Evolutionary conservation across 1,139 yeast species (phyloP), one percentile per base, ranked within the genome.

Genomic region (Lodderomyces jiufengensis): DNA sequence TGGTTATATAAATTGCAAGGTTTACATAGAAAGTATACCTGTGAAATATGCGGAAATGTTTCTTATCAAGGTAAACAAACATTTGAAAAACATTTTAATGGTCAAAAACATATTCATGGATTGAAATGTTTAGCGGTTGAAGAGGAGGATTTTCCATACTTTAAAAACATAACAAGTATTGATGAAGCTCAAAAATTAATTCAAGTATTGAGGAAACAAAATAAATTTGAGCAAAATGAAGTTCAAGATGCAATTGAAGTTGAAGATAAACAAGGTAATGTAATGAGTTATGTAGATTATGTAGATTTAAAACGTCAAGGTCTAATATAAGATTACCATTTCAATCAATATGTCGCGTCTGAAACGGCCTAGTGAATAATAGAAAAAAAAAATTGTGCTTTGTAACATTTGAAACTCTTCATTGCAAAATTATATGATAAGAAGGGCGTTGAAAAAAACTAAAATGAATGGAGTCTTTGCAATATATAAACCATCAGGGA

Each of bases 1-100:
- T 92, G 99, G 99, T 64, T 92, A 21, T 90, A 80, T 70, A 92
- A 90, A 55, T 66, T 88, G 24, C 92, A 87, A 50, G 98, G 98
- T 0, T 66, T 90, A 9, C 87, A 85, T 40, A 75, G 77, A 36
- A 77, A 74, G 34, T 86, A 78, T 49, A 55, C 63, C 2, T 92
- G 99, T 59, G 97, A 94, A 55, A 76, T 92, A 4, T 92, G 99
- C 55, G 95, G 95, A 2, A 81, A 86, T 50, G 59, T 65, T 28
- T 64, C 66, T 6, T 92, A 84, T 60, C 76, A 77, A 51, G 98
- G 99, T 2, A 70, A 95, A 15, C 66, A 71, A 33, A 71, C 73
- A 1, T 92, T 78, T 55, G 82, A 76, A 24, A 75, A 74, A 50
- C 99, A 92, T 60, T 92, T 92, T 52, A 57, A 64, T 22, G 84